Conservation (phyloP, 352 stramenopile species). For the Pythium chondricola region DNA sequence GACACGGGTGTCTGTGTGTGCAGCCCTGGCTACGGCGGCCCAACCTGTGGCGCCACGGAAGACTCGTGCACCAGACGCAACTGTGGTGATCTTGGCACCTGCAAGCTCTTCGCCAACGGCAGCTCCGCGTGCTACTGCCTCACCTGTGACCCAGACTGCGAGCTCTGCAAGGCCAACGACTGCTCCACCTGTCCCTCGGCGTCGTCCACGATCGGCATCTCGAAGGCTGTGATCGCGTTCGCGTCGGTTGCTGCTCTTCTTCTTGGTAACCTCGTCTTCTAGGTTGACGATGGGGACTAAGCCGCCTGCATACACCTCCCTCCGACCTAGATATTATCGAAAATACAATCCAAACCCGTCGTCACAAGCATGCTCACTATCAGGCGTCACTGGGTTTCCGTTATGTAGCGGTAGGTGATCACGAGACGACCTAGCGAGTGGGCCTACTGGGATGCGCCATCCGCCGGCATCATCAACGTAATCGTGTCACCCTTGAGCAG, state of each 20-base stretch:
- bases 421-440: not conserved
- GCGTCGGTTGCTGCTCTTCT: slow-evolving; percentile 15
- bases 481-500: slow-evolving; percentile 99
- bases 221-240: slow-evolving; percentile 19
- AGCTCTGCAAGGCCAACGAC: slow-evolving; percentile 19
- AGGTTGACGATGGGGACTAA: not conserved
- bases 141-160: slow-evolving; percentile 26
- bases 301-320: not conserved
- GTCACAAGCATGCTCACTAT: no score
- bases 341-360: not conserved
- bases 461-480: slow-evolving; percentile 95
- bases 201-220: slow-evolving; percentile 22
- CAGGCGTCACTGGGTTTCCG: not conserved
- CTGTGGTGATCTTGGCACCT: slow-evolving; percentile 24
- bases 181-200: slow-evolving; percentile 25
- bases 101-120: slow-evolving; percentile 18
- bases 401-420: not conserved
- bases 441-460: slow-evolving; percentile 24
- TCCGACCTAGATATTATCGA: slow-evolving; percentile 5
- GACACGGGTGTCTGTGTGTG: slow-evolving; percentile 31
- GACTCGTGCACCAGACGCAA: slow-evolving; percentile 25
- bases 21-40: slow-evolving; percentile 28
- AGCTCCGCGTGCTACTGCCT: slow-evolving; percentile 27
- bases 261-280: slow-evolving; percentile 20
- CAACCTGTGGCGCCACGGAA: slow-evolving; percentile 39